Evolutionary conservation across 176 grass and related monocot species (phyloP).

Genomic region (Thinopyrum elongatum): DNA sequence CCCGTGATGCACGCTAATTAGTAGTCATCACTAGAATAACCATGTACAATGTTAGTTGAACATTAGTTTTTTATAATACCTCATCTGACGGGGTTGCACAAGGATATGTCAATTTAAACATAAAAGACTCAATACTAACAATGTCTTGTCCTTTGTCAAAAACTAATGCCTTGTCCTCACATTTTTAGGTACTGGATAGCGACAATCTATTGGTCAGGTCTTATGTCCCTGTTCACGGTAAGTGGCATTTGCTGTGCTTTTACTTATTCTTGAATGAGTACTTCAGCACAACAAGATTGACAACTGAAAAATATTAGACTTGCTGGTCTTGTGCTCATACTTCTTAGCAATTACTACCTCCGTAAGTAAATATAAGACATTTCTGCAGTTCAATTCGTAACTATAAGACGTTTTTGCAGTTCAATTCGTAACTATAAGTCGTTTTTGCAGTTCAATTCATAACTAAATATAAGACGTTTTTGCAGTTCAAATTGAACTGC

Average conservation of each 20-base stretch:
- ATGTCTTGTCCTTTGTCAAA: neutral
- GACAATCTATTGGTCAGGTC: conserved; percentile 80
- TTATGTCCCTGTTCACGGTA: conserved; percentile 88
- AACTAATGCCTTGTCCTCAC: neutral
- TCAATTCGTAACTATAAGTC: too few species aligned
- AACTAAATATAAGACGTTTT: too few species aligned
- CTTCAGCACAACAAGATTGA: too few species aligned
- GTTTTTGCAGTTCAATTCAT: too few species aligned
- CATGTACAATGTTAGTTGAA: neutral
- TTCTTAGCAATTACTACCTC: too few species aligned
- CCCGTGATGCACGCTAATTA: neutral
- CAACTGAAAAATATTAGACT: too few species aligned
- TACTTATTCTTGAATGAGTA: neutral
- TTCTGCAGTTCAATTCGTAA: too few species aligned
- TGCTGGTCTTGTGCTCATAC: too few species aligned
- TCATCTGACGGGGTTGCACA: neutral
- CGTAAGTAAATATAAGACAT: too few species aligned
- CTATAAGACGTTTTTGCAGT: too few species aligned
- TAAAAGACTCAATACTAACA: neutral
- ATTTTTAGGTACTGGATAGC: conserved; percentile 58
- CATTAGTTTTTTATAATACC: neutral
- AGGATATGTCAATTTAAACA: neutral
- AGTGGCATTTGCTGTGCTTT: conserved; percentile 25
- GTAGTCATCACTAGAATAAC: neutral
- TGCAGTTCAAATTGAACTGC: too few species aligned